Base-by-base conservation (phyloP, 768 basidiomycete genomes). In the Obba rivulosa region DNA sequence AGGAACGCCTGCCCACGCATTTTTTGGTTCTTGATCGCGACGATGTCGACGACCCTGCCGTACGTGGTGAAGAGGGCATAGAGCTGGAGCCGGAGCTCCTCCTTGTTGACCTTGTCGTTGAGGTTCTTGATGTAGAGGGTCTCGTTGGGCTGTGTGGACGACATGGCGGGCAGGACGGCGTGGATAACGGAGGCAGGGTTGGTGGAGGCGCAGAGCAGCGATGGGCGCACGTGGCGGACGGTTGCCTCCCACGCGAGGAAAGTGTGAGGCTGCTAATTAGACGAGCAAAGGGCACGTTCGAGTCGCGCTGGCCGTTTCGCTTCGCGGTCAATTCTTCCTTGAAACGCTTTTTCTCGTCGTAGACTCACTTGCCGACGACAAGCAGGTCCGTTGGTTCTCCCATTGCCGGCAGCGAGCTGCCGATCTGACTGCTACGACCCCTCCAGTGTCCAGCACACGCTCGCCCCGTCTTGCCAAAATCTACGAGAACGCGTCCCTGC, bases 1-100 rank as follows among this genome's bases (percentile, higher is more conserved):
- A 97, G 83, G 69, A 96, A 98, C 1, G 95, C 95, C 68, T 96
- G 93, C 18, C 93, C 94, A 55, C 85, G 80, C 84, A 89, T 91
- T 67, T 84, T 87, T 50, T 79, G 70, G 62, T 75, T 80, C 67
- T 95, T 93, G 21, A 86, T 82, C 20, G 94, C 93, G 49, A 97
- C 79, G 50, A 98, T 82, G 65, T 97, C 95, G 72, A 98, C 80
- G 49, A 98, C 74, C 64, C 84, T 87, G 64, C 95, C 95, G 69
- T 96, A 89, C 38, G 93, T 88, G 8, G 87, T 85, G 73, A 98
- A 98, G 42, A 97, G 79, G 22, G 85, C 83, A 62, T 83, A 91
- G 1, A 98, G 75, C 69, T 92, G 87, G 9, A 71, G 68, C 41
- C 82, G 80, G 17, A 97, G 74, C 69, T 98, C 95, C 21, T 89